phyloP scores from a whole-genome alignment of 2,329 filamentous ascomycete genomes.

The Colletotrichum sp. region DNA sequence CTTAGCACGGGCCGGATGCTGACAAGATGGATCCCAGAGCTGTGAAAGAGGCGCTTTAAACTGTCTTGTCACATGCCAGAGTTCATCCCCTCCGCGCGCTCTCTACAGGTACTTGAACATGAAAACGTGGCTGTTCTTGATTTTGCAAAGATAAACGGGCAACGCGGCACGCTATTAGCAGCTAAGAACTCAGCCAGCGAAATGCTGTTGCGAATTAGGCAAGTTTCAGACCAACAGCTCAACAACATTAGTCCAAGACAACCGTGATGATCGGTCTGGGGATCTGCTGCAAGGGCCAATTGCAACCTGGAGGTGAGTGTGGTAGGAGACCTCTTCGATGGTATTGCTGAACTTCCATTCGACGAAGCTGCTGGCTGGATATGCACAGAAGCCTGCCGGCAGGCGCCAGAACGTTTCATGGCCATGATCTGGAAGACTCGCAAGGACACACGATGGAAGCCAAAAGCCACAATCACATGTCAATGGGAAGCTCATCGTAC shows the following conservation, averaged over 20 bases:
- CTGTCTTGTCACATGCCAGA: neutral
- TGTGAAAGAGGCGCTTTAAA: neutral
- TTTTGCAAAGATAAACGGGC: neutral
- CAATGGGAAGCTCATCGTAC: neutral
- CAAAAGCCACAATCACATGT: constrained; percentile 8
- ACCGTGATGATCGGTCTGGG: neutral
- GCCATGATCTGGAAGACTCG: neutral
- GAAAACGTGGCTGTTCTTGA: neutral
- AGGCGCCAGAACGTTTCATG: neutral
- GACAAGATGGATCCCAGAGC: neutral
- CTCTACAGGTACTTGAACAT: neutral
- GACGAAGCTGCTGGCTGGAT: neutral
- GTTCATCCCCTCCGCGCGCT: neutral
- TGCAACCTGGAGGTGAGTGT: neutral
- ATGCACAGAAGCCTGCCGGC: neutral
- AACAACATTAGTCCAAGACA: constrained; percentile 7
- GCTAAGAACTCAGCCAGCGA: neutral
- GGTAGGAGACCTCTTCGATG: neutral
- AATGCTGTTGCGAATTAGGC: neutral
- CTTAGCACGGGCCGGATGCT: neutral
- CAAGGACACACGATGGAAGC: neutral
- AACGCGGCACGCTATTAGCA: neutral
- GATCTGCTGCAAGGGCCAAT: neutral
- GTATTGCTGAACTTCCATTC: neutral
- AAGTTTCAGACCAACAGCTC: constrained; percentile 14